Evolutionary conservation across 768 basidiomycete genomes (phyloP), one percentile per base, ranked within the genome.

Genomic region (Leucogyrophana mollusca): DNA sequence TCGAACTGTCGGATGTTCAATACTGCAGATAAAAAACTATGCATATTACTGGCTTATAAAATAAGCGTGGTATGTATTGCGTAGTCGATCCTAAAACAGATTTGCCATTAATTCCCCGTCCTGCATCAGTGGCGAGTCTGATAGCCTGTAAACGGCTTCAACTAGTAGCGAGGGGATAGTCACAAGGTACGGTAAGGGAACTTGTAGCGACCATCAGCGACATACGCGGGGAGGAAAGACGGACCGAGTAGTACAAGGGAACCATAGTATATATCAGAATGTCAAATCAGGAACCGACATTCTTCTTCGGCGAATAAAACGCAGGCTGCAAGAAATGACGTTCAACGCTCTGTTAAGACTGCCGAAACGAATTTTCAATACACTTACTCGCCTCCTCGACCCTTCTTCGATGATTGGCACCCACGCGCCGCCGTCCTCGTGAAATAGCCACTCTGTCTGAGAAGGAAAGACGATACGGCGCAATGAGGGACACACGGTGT

Each of bases 381-480:
- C 24, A 33, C 45, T 22, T 27, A 43, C 48, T 4, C 46, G 42
- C 22, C 37, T 44, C 18, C 25, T 13, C 25, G 34, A 48, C 14
- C 37, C 41, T 18, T 34, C 25, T 11, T 34, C 10, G 14, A 38
- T 18, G 40, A 52, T 47, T 9, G 54, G 45, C n/a, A 61, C 47
- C 76, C 74, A 76, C 22, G 52, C 45, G 16, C 57, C 61, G 34
- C 14, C 8, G 39, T 62, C 60, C n/a, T 50, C 60, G 40, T 62
- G 58, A 20, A 69, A 57, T 14, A 61, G 55, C 80, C 80, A 83
- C 51, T 79, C 77, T 14, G 68, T 75, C 50, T 72, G 70, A 10
- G 76, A 77, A 6, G 80, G 82, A 56, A 84, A 84, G 39, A 77
- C 62, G 55, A 83, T 70, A 21, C 71, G 70, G 32, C 72, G 67